Evolutionary conservation across 2,329 filamentous ascomycete genomes (phyloP), one percentile per base, ranked within the genome.

Genomic region (Aspergillus thermomutatus): DNA sequence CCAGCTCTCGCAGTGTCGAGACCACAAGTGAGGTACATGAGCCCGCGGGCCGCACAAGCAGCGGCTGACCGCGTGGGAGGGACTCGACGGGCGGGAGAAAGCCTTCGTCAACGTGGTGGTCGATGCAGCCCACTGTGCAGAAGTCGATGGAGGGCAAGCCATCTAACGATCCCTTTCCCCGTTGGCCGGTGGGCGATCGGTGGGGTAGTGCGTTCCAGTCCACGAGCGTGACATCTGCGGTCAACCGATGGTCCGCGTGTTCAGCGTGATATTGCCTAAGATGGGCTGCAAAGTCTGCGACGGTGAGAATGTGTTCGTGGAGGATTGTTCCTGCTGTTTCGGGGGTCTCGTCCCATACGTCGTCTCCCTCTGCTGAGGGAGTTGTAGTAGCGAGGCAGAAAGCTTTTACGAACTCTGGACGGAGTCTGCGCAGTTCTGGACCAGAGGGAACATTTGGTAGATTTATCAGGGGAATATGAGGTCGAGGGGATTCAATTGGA

Each of bases 101-200:
- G 14, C 72, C 59, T 64, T 88, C 85, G 54, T 87, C 83, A 3
- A 81, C 78, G 62, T 87, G 85, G 65, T 88, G 85, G 65, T 88
- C 85, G 54, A 88, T 82, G 48, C 81, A 82, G 4, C 81, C 83
- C 3, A 76, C 65, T 2, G 85, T 77, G 17, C 73, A 72, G 52
- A 77, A 71, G 2, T 66, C 62, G 3, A 71, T 64, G 4, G 71
- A 64, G 49, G 81, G 80, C 17, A 83, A 70, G 0, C 73, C 70
- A 27, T 79, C 77, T 1, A 87, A 67, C 7, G 70, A 70, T 1
- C 82, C 82, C 49, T 77, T 75, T 5, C 68, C 69, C 14, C 79
- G 66, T 0, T 73, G 73, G 45, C 79, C 80, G 64, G 83, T 49
- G 4, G 61, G 3, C 80, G 46, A 80, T 73, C 28, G 66, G n/a